Base-by-base conservation (phyloP, 345 rosid genomes). In the Sapria himalayana region DNA sequence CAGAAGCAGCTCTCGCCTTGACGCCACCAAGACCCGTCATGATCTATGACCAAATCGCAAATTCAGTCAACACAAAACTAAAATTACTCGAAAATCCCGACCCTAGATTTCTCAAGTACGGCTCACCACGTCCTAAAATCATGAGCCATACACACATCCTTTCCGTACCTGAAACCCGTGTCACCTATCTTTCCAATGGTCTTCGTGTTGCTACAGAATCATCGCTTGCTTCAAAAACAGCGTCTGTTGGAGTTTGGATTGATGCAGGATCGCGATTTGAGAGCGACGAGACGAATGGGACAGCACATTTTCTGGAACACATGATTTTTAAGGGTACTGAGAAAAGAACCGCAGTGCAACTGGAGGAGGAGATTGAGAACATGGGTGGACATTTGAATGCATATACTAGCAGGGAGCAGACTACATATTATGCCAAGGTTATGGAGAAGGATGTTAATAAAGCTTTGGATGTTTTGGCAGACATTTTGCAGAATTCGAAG, bases 371-470 rank as follows among this genome's bases (percentile, higher is more conserved):
- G 66, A 73, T 91, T 23, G 99, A 91, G 71, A 70, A 80, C 40
- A 80, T 84, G 70, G 99, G 99, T 1, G 99, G 95, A 3, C 95
- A 84, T 61, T 56, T 91, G 61, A 91, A 84, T 51, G 93, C 93
- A 6, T 84, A 84, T 49, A 91, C 95, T 0, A 77, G 81, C 5
- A 77, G 99, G 66, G 99, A 84, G 49, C 93, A 84, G 67, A 84
- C 99, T 5, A 78, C 93, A 12, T 91, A 91, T 48, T 84, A 84
- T 18, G 95, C 95, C 0, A 84, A 84, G 43, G 92, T 91, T 12
- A 5, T 84, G 89, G 89, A 72, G 22, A 72, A 73, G 20, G 71
- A 80, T 63, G 81, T 84, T 2, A 57, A 58, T 22, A 58, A 68
- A 41, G 93, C 82, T 2, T 51, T 80, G 60, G 82, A 67, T 64